A percentile compares a stretch with the other conserved stretches of the same genome.
Evolutionary conservation across 2,329 filamentous ascomycete species (phyloP).

Genomic region (Penicillium sp.): DNA sequence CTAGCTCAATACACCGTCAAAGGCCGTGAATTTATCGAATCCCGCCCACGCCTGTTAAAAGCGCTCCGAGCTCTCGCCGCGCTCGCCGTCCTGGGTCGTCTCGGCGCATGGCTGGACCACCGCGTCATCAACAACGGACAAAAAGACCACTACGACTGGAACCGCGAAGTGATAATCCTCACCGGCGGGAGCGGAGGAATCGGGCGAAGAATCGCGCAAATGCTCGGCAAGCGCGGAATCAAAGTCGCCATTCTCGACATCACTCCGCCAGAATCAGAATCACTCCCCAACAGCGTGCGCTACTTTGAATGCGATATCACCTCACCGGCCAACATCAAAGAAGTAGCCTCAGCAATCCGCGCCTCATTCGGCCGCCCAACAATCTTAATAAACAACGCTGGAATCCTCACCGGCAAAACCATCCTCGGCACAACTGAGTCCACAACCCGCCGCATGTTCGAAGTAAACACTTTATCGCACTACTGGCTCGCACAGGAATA

Average conservation of each 20-base stretch:
- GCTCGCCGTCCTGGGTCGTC: slow-evolving; percentile 55
- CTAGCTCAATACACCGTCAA: slow-evolving; percentile 66
- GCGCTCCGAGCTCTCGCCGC: slow-evolving; percentile 59
- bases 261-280: slow-evolving; percentile 36
- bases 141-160: slow-evolving; percentile 55
- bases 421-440: slow-evolving; percentile 63
- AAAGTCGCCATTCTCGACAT: slow-evolving; percentile 73
- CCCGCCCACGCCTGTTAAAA: slow-evolving; percentile 57
- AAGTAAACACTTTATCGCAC: slow-evolving; percentile 71
- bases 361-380: slow-evolving; percentile 66
- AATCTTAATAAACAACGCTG: slow-evolving; percentile 56
- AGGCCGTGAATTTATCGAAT: slow-evolving; percentile 59
- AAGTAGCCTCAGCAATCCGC: slow-evolving; percentile 59
- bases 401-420: slow-evolving; percentile 57
- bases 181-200: slow-evolving; percentile 78
- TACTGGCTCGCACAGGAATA: slow-evolving; percentile 71
- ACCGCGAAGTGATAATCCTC: slow-evolving; percentile 70
- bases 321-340: slow-evolving; percentile 57
- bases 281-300: slow-evolving; percentile 53
- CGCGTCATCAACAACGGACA: slow-evolving; percentile 52
- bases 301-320: slow-evolving; percentile 74
- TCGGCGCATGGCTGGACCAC: slow-evolving; percentile 58
- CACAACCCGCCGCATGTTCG: slow-evolving; percentile 68
- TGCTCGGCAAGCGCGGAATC: slow-evolving; percentile 67
- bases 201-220: slow-evolving; percentile 66